Conservation (phyloP, 129 eudicot genomes). For the Deinandra increscens region DNA sequence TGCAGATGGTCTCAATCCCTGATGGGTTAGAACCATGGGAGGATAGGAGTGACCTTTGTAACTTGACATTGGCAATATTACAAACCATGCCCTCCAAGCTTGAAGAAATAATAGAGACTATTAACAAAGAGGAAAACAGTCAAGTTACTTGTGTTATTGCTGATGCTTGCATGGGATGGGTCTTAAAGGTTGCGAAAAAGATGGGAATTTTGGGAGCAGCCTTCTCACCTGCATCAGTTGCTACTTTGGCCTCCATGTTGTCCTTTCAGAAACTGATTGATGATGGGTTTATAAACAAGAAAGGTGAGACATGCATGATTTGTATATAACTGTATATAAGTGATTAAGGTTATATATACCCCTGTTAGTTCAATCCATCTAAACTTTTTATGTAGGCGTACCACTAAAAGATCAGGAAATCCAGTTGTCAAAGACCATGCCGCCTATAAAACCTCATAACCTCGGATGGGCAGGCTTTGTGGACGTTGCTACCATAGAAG, state of each 20-base stretch:
- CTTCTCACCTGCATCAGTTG: conserved; percentile 59
- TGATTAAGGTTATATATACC: too few relatives aligned
- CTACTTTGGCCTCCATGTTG: conserved; percentile 26
- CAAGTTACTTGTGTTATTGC: conserved; percentile 50
- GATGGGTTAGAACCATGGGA: conserved; percentile 64
- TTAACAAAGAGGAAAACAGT: conserved; percentile 16
- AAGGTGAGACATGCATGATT: conserved; percentile 40
- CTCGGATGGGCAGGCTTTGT: conserved; percentile 34
- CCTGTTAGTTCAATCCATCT: too few relatives aligned
- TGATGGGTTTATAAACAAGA: conserved; percentile 41
- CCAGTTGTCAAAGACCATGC: conserved; percentile 37
- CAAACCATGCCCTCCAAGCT: conserved; percentile 39
- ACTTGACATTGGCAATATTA: conserved; percentile 23
- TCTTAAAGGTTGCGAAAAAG: conserved; percentile 40
- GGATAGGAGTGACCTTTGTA: conserved; percentile 48
- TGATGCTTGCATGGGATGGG: conserved; percentile 54
- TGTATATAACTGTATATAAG: too few relatives aligned
- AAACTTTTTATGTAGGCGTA: conserved; percentile 30
- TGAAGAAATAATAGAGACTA: conserved; percentile 40
- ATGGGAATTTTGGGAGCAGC: conserved; percentile 41
- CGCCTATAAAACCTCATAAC: conserved; percentile 32
- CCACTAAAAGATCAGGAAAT: conserved; percentile 32
- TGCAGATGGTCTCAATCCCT: conserved; percentile 45
- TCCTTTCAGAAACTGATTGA: conserved; percentile 39
- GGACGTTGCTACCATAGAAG: conserved; percentile 18